These are phyloP conservation scores for Yamadazyma atlantica DNA, from an alignment of 1,139 yeast species.

Conservation along the genomic window DNA sequence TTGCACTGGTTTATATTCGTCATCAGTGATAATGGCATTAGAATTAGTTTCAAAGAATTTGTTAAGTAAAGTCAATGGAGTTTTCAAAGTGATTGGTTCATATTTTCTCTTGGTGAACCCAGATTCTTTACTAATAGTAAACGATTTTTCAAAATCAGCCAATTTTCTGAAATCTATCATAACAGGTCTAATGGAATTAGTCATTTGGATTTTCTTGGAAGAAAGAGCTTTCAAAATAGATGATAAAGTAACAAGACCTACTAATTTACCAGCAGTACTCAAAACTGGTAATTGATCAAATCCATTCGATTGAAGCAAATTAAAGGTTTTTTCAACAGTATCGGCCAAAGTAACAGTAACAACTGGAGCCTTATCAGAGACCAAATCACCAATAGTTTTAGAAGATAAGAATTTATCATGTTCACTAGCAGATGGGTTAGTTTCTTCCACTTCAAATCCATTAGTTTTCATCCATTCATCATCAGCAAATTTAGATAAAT, in stretches of 20 bases:
- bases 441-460: slow-evolving; percentile 59
- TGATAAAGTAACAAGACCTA: slow-evolving; percentile 79
- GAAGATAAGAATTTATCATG: slow-evolving; percentile 50
- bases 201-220: slow-evolving; percentile 57
- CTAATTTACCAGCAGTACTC: slow-evolving; percentile 55
- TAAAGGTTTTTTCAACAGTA: slow-evolving; percentile 65
- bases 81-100: slow-evolving; percentile 65
- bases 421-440: slow-evolving; percentile 41
- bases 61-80: slow-evolving; percentile 69
- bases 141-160: slow-evolving; percentile 67
- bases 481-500: slow-evolving; percentile 84
- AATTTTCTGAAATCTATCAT: slow-evolving; percentile 76
- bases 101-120: slow-evolving; percentile 66
- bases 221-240: slow-evolving; percentile 69
- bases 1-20: slow-evolving; percentile 70
- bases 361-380: slow-evolving; percentile 69
- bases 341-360: slow-evolving; percentile 69
- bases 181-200: slow-evolving; percentile 60
- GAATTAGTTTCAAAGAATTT: slow-evolving; percentile 85
- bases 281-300: slow-evolving; percentile 87
- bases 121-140: slow-evolving; percentile 59
- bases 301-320: slow-evolving; percentile 71
- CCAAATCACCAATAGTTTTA: slow-evolving; percentile 64
- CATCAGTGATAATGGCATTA: slow-evolving; percentile 80
- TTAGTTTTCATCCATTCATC: slow-evolving; percentile 90